phyloP scores from a whole-genome alignment of 345 rosid species.

The Firmiana major region DNA sequence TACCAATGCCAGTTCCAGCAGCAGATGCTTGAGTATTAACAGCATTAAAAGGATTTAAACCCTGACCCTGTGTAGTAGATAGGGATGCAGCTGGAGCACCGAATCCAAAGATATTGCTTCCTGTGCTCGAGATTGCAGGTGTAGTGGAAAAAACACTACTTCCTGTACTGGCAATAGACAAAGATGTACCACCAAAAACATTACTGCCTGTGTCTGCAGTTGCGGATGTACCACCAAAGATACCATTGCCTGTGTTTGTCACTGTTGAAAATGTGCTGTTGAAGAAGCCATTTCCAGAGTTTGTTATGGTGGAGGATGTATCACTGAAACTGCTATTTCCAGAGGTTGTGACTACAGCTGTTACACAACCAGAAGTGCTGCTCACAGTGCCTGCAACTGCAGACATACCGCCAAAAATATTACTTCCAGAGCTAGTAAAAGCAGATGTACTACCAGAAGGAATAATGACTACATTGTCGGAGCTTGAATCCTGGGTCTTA shows the following conservation, averaged over 20 bases:
- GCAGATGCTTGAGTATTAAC: constrained; percentile 40
- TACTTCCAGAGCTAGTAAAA: constrained; percentile 30
- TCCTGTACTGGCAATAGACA: constrained; percentile 31
- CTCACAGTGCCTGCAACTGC: constrained; percentile 20
- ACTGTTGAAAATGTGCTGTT: constrained; percentile 27
- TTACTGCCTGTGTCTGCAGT: neutral
- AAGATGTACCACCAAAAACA: constrained; percentile 26
- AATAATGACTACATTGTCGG: constrained; percentile 25
- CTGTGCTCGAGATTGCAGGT: constrained; percentile 26
- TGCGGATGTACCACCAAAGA: neutral
- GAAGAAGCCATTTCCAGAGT: constrained; percentile 32
- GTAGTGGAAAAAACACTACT: constrained; percentile 27
- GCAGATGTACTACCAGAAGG: constrained; percentile 19
- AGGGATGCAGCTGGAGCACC: constrained; percentile 40
- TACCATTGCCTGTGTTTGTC: constrained; percentile 9
- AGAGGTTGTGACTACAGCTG: constrained; percentile 29
- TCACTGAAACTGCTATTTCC: constrained; percentile 29
- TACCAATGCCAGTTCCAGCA: constrained; percentile 37
- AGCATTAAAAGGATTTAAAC: constrained; percentile 37
- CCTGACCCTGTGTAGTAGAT: constrained; percentile 39
- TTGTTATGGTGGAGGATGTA: constrained; percentile 29
- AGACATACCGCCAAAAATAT: constrained; percentile 20
- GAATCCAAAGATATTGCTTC: constrained; percentile 42
- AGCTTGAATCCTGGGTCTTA: constrained; percentile 30
- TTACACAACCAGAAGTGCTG: constrained; percentile 26